Evolutionary conservation across 805 yeast genomes (phyloP), one percentile per base, ranked within the genome.

Genomic region (Pichia pseudocactophila): DNA sequence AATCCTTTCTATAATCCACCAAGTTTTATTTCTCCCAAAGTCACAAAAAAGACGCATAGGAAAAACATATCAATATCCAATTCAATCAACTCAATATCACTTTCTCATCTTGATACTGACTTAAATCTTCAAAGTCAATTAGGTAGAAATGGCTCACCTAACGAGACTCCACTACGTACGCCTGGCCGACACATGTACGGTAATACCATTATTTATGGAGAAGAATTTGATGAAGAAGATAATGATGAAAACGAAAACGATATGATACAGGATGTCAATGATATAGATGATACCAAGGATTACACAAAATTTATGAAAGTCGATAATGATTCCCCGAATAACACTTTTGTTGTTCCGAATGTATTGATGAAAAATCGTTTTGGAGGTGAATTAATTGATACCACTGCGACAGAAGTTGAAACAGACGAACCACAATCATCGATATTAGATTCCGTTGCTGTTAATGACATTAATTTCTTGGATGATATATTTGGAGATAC

Each of bases 1-100:
- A 72, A 71, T 49, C 76, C 77, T 9, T 72, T 71, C 52, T 71
- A 70, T 52, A 69, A 71, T 2, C 74, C 73, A 3, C 64, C 68
- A 1, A 50, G 68, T 7, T 68, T 69, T 37, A 41, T 69, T 36
- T 65, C 74, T 13, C 76, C 77, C 8, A 63, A 61, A 44, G 55
- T 61, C 36, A 42, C 52, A 38, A 54, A 65, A 47, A 50, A 48
- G 37, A 32, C 46, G 16, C 64, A 47, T 54, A 55, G 51, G 45
- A 60, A 61, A 35, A 60, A 57, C 30, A 49, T 53, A 33, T 57
- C 62, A 12, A 60, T 61, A 36, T 41, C 63, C n/a, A 53, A 55
- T 15, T 53, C 62, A 6, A 51, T 58, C n/a, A 53, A 55, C n/a
- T 53, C 62, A 6, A 51, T 58, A 13, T 52, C 59, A 9, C 44